Percentiles rank a stretch among this genome's conserved stretches.
phyloP scores from a whole-genome alignment of 2,329 filamentous ascomycete genomes.

The Xylariaceae sp. region DNA sequence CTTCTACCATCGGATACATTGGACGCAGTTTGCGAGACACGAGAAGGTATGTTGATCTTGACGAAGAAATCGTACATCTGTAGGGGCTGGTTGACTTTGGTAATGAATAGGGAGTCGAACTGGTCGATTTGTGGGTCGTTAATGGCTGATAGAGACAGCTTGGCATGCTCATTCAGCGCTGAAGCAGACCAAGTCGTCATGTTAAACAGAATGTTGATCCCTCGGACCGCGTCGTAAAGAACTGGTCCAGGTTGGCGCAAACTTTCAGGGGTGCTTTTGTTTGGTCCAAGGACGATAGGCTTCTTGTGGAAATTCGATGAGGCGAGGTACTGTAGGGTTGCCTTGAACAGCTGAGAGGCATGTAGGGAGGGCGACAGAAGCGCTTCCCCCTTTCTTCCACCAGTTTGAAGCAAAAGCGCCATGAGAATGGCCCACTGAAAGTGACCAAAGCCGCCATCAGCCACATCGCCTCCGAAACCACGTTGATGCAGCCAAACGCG shows the following conservation, averaged over 20 bases:
- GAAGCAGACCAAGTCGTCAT: constrained; percentile 82
- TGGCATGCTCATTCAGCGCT: constrained; percentile 68
- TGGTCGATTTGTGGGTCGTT: constrained; percentile 70
- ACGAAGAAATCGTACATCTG: constrained; percentile 52
- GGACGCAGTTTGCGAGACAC: constrained; percentile 21
- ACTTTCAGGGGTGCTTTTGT: constrained; percentile 37
- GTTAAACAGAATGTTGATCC: constrained; percentile 82
- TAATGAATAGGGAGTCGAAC: constrained; percentile 80
- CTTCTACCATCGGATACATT: constrained; percentile 40
- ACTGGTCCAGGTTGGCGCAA: constrained; percentile 54
- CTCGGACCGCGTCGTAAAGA: constrained; percentile 69
- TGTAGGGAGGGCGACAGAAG: constrained; percentile 76
- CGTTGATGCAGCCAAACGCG: constrained; percentile 85
- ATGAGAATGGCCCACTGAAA: constrained; percentile 86
- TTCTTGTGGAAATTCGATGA: constrained; percentile 65
- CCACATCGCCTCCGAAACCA: constrained; percentile 66
- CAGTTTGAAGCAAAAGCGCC: constrained; percentile 74
- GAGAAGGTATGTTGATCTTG: constrained; percentile 29
- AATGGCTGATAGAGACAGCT: constrained; percentile 66
- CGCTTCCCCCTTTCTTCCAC: constrained; percentile 64
- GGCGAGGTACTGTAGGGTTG: constrained; percentile 79
- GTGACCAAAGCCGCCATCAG: constrained; percentile 79
- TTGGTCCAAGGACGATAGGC: constrained; percentile 51
- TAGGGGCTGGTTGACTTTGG: constrained; percentile 48
- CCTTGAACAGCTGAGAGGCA: constrained; percentile 92